These are phyloP conservation scores for Glycine tomentella DNA, from an alignment of 306 rosid genomes.

Conservation along the genomic window DNA sequence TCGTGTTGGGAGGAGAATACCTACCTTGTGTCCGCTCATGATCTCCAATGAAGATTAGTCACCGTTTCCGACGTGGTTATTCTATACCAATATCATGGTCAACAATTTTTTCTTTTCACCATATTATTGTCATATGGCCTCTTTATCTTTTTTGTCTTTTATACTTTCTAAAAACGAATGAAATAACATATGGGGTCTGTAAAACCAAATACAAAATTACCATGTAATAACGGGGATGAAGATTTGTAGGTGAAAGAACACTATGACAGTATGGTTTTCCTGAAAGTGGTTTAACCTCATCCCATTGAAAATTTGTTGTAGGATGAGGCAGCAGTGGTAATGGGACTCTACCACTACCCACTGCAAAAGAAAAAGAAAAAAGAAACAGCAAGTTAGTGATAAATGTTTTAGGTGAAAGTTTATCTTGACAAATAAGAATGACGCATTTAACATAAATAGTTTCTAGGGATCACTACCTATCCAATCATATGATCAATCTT, in stretches of 20 bases:
- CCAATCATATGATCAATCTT: too few relatives aligned
- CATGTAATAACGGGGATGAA: constrained; percentile 43
- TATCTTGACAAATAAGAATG: too few relatives aligned
- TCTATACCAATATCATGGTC: too few relatives aligned
- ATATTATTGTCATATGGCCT: not conserved
- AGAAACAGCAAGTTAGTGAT: not conserved
- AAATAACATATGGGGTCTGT: not conserved
- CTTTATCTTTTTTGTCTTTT: not conserved
- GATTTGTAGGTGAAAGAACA: constrained; percentile 50
- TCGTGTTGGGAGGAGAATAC: too few relatives aligned
- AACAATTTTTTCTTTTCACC: too few relatives aligned
- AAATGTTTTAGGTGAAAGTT: too few relatives aligned
- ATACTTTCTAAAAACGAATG: not conserved
- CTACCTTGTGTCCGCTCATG: too few relatives aligned
- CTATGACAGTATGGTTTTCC: constrained; percentile 49
- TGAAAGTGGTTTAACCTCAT: constrained; percentile 59
- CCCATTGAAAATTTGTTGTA: constrained; percentile 44
- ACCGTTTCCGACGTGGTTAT: too few relatives aligned
- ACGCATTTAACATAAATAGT: too few relatives aligned
- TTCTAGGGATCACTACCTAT: too few relatives aligned
- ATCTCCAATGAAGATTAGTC: too few relatives aligned
- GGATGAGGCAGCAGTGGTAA: not conserved
- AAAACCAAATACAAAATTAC: constrained; percentile 46
- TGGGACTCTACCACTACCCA: not conserved
- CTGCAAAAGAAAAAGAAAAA: not conserved